A percentile compares a stretch with the other conserved stretches of the same genome.
Evolutionary conservation across 306 rosid species (phyloP).

Genomic region (Abrus pulchellus): DNA sequence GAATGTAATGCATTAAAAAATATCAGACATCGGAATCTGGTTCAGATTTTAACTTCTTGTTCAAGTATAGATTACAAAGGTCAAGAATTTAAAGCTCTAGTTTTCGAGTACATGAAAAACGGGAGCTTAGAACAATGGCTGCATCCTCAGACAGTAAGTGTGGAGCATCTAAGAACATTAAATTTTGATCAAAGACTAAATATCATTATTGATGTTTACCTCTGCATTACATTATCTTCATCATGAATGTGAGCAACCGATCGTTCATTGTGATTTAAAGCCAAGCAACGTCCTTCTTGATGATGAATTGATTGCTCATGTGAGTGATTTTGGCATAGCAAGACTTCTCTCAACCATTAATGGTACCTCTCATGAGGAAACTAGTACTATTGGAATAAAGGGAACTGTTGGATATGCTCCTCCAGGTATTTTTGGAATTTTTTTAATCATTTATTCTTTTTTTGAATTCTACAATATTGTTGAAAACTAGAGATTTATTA

Average conservation of each 20-base stretch:
- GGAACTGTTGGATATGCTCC: constrained; percentile 47
- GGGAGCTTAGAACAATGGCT: constrained; percentile 55
- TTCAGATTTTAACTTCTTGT: constrained; percentile 49
- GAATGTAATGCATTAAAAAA: constrained; percentile 44
- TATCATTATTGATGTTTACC: constrained; percentile 40
- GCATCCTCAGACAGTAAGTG: neutral
- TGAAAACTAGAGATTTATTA: too few species aligned
- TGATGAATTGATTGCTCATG: constrained; percentile 37
- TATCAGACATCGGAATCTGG: constrained; percentile 46
- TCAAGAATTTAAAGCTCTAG: constrained; percentile 51
- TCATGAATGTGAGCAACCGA: constrained; percentile 20
- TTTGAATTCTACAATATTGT: neutral
- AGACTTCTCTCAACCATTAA: constrained; percentile 24
- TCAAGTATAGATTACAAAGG: constrained; percentile 44
- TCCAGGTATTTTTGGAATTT: constrained; percentile 10
- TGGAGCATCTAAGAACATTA: neutral
- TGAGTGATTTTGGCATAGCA: constrained; percentile 52
- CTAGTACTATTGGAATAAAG: constrained; percentile 36
- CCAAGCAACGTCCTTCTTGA: constrained; percentile 50
- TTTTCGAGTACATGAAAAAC: constrained; percentile 45
- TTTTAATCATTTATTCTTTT: neutral
- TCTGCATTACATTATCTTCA: constrained; percentile 47
- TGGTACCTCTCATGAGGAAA: neutral
- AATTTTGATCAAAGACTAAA: constrained; percentile 42
- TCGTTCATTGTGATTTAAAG: constrained; percentile 51